Conservation (phyloP, 257 asterid genomes). For the Gynochthodes officinalis region DNA sequence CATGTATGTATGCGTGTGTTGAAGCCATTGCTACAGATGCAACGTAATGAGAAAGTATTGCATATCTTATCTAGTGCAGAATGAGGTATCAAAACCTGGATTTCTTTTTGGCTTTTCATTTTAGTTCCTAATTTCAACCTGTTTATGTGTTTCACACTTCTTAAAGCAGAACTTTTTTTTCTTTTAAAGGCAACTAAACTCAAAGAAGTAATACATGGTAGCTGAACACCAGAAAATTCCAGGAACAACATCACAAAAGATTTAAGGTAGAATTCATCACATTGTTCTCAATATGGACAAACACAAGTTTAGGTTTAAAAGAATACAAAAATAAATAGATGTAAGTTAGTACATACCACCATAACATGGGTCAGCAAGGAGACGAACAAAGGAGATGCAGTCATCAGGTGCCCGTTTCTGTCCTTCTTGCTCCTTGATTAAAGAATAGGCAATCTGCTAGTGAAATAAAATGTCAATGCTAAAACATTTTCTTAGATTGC, state of each 20-base stretch:
- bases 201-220: background rate
- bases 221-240: background rate
- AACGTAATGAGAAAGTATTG: background rate
- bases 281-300: background rate
- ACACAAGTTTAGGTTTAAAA: background rate
- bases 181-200: background rate
- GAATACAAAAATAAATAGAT: conserved; percentile 11
- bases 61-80: background rate
- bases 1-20: no score
- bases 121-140: background rate
- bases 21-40: no score
- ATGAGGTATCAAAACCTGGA: no score
- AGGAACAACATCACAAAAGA: background rate
- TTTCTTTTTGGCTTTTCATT: background rate
- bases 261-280: background rate
- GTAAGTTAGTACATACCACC: conserved; percentile 54
- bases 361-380: conserved; percentile 86
- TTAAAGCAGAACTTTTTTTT: background rate
- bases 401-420: conserved; percentile 55
- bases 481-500: conserved; percentile 1
- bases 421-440: conserved; percentile 96
- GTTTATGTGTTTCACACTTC: background rate
- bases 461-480: conserved; percentile 16
- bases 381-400: conserved; percentile 89
- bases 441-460: conserved; percentile 85